Conservation (phyloP, 305 asterid species). For the Fraxinus dipetala region DNA sequence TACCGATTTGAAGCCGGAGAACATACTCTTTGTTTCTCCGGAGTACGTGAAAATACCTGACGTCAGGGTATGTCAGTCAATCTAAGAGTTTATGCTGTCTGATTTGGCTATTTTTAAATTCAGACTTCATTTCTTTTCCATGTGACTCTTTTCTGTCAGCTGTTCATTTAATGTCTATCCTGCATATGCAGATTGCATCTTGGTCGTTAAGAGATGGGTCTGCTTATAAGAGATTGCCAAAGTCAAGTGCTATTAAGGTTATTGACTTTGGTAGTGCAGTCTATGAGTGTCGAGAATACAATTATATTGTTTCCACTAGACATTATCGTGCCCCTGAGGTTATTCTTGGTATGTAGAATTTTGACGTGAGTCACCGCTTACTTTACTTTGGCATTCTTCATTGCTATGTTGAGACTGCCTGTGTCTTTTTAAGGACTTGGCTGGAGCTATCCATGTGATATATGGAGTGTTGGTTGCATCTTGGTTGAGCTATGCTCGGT, state of each 20-base stretch:
- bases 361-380: background rate
- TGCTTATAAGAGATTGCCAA: slow-evolving; percentile 67
- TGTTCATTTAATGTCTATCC: background rate
- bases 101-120: background rate
- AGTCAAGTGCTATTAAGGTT: slow-evolving; percentile 83
- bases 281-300: slow-evolving; percentile 53
- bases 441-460: slow-evolving; percentile 85
- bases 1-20: slow-evolving; percentile 92
- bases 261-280: slow-evolving; percentile 95
- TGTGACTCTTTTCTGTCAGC: background rate
- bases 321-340: slow-evolving; percentile 95
- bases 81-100: background rate
- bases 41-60: slow-evolving; percentile 78
- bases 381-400: background rate
- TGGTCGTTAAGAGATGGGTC: slow-evolving; percentile 65
- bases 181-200: slow-evolving; percentile 55
- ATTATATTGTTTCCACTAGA: slow-evolving; percentile 73
- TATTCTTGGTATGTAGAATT: slow-evolving; percentile 51
- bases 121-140: background rate
- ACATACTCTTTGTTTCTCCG: slow-evolving; percentile 78
- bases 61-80: slow-evolving; percentile 51
- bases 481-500: slow-evolving; percentile 60
- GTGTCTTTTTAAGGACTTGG: slow-evolving; percentile 49
- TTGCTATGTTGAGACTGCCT: background rate
- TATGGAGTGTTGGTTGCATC: slow-evolving; percentile 59